phyloP scores from a whole-genome alignment of 1,284 basidiomycete species.

The Papiliotrema flavescens region DNA sequence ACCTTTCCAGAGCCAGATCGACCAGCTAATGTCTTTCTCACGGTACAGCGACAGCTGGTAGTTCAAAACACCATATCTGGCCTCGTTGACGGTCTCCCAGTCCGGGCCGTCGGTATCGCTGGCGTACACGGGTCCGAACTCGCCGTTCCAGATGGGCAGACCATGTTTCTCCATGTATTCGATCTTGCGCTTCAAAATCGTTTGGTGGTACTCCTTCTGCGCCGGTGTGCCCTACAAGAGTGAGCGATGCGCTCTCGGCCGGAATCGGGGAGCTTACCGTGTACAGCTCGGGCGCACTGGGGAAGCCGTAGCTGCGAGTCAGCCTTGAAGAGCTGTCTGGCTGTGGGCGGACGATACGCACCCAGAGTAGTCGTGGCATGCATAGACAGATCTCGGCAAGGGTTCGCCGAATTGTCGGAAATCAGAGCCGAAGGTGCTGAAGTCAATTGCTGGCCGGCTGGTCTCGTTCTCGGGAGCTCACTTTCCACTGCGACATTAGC shows the following conservation, averaged over 20 bases:
- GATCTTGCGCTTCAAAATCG: constrained; percentile 59
- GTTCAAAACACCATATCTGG: constrained; percentile 61
- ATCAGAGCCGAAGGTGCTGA: constrained; percentile 69
- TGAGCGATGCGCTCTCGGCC: neutral
- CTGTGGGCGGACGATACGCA: constrained; percentile 8
- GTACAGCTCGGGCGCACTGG: constrained; percentile 56
- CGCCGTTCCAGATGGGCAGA: constrained; percentile 50
- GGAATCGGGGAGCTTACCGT: constrained; percentile 11
- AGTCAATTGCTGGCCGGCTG: neutral
- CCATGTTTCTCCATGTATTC: constrained; percentile 24
- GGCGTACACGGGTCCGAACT: constrained; percentile 55
- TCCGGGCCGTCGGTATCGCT: constrained; percentile 33
- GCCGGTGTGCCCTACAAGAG: constrained; percentile 42
- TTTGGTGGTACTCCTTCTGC: constrained; percentile 53
- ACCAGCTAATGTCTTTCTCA: constrained; percentile 58
- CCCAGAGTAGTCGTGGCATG: constrained; percentile 68
- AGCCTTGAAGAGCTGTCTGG: neutral
- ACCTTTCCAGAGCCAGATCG: constrained; percentile 75
- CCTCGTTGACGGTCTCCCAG: constrained; percentile 62
- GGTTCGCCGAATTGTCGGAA: constrained; percentile 59
- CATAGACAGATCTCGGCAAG: constrained; percentile 61
- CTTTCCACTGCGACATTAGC: neutral
- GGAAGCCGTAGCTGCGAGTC: constrained; percentile 56
- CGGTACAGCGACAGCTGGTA: constrained; percentile 71
- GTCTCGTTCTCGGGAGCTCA: no score